phyloP scores from a whole-genome alignment of 345 rosid species.

The Ceriops tagal region DNA sequence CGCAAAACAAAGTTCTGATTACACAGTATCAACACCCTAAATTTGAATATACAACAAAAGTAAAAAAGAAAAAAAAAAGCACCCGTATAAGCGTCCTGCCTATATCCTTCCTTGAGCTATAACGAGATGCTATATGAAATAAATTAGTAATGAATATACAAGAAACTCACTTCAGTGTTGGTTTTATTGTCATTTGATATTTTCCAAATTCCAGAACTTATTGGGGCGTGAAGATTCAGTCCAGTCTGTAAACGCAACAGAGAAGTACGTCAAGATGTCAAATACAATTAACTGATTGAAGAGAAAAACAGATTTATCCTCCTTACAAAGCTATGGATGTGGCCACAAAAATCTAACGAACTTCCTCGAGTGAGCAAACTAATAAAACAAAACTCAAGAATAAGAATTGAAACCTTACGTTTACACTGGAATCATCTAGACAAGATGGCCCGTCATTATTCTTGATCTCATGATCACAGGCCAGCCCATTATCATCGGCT shows the following conservation, averaged over 20 bases:
- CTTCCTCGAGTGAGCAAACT: not conserved
- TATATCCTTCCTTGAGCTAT: not conserved
- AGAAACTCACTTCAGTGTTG: constrained; percentile 43
- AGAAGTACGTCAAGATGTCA: not conserved
- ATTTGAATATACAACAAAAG: not conserved
- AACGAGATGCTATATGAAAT: not conserved
- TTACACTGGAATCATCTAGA: constrained; percentile 36
- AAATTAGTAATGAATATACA: not conserved
- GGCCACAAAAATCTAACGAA: not conserved
- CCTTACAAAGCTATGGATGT: not conserved
- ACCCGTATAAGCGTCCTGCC: not conserved
- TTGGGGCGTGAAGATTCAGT: constrained; percentile 43
- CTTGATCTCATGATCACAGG: constrained; percentile 22
- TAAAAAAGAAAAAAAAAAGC: not conserved
- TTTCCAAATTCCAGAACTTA: constrained; percentile 36
- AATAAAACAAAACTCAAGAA: not conserved
- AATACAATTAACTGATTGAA: not conserved
- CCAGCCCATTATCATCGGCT: too few species aligned
- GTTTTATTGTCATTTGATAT: constrained; percentile 29
- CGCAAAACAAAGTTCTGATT: constrained; percentile 7
- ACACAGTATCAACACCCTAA: not conserved
- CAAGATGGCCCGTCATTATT: constrained; percentile 12
- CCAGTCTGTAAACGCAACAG: constrained; percentile 42
- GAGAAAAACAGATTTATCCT: too few species aligned
- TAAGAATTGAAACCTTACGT: constrained; percentile 46